Evolutionary conservation across 2,329 filamentous ascomycete species (phyloP), one percentile per base, ranked within the genome.

Genomic region (Trichoderma sp.): DNA sequence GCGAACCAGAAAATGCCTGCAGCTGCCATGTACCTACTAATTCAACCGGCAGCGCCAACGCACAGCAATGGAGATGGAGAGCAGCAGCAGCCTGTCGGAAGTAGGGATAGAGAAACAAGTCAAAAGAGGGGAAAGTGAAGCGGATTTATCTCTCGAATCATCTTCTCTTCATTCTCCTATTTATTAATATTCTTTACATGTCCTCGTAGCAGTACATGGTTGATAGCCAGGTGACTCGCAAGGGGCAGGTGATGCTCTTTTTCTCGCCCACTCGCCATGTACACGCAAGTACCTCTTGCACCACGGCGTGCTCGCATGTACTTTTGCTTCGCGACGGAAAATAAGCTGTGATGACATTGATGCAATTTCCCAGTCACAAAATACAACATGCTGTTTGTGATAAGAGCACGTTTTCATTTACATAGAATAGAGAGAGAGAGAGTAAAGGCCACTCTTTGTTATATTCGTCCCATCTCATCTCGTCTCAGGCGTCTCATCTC

Each of bases 211-310:
- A n/a, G 19, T 24, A 49, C 10, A 21, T 24, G 47, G 4, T 49
- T 11, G 19, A 57, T 8, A 37, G 40, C 52, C 62, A 57, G 62
- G 62, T 66, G 62, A 66, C 52, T 65, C 10, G 47, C 8, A 52
- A 10, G 24, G 62, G 24, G 52, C 62, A 56, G 62, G 35, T 65
- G 62, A 65, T 65, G 62, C 35, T 53, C 43, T 56, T 13, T 64
- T 40, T 43, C 0, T 33, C 53, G 21, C n/a, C n/a, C 47, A 11
- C 19, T 24, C 8, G n/a, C n/a, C n/a, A 10, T 49, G 47, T 49
- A 49, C 47, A 24, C 8, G n/a, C 4, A 49, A n/a, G 40, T 43
- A 43, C 19, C 40, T 49, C 21, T 19, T 24, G 1, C 8, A 24
- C n/a, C 21, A 8, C 47, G 24, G 21, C 19, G 47, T 24, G 47